Base-by-base conservation (phyloP, 768 basidiomycete species). In the Termitomyces sp. region DNA sequence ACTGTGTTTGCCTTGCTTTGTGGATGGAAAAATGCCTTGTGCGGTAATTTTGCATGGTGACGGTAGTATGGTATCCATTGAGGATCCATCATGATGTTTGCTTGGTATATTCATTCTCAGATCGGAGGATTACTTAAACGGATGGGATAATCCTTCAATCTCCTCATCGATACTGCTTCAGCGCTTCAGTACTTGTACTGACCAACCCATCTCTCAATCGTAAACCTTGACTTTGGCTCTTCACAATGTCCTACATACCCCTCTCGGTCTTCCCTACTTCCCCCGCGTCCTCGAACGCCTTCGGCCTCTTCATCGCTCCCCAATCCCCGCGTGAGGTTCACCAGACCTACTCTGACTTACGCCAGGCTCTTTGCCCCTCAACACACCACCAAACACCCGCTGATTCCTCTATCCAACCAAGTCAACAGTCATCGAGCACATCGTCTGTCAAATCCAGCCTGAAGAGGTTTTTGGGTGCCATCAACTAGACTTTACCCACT, bases 261-360 rank as follows among this genome's bases (percentile, higher is more conserved):
- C 66, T 65, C 37, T 61, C 69, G 43, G 52, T 64, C 52, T 62
- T 67, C 55, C 60, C 68, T 40, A 60, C 67, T n/a, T 65, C 64
- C 38, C 58, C 65, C 14, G 58, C 63, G 21, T 58, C 62, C 21
- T 59, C 64, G 1, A 66, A 67, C 54, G 56, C 65, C 45, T 74
- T 75, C 66, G 62, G 60, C 62, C 62, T 75, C 62, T 73, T 74
- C 58, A 65, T 69, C 48, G 62, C 64, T 19, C 60, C 69, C 22
- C 69, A 71, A 41, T 70, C 68, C 3, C 72, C 75, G 24, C 72
- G 75, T 40, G 71, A 76, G 44, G 64, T 68, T 4, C 70, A 75
- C 57, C 58, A 65, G 44, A 70, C 70, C 58, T 76, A 72, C 59
- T 67, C 71, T 45, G 71, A 75, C 58, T 64, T 77, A 53, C 68